These are phyloP conservation scores for Diaporthe citriasiana DNA, from an alignment of 2,329 filamentous ascomycete species.

Conservation along the genomic window DNA sequence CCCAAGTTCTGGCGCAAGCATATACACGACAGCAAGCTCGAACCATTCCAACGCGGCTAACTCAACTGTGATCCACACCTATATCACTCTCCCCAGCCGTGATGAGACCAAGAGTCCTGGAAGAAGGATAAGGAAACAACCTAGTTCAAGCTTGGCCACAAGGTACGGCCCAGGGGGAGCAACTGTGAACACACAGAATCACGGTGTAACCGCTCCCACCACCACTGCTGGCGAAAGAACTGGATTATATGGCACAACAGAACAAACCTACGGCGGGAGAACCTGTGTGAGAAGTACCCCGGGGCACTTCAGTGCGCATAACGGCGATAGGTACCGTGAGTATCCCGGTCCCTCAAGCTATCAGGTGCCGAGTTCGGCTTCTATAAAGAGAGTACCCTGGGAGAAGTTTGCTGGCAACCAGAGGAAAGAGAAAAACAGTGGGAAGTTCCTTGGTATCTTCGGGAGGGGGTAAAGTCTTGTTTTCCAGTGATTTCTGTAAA, in stretches of 20 bases:
- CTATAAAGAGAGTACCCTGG: too few relatives aligned
- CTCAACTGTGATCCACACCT: neutral
- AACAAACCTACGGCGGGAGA: neutral
- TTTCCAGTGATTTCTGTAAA: neutral
- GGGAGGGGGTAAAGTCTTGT: neutral
- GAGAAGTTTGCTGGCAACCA: neutral
- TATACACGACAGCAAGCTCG: neutral
- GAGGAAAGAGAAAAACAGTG: neutral
- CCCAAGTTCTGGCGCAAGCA: neutral
- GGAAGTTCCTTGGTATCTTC: constrained; percentile 2
- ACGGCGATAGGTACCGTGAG: neutral
- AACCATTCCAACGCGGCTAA: neutral
- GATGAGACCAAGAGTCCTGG: neutral
- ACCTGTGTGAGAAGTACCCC: neutral
- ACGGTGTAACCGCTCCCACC: neutral
- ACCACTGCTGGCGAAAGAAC: neutral
- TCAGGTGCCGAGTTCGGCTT: neutral
- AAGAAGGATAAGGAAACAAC: constrained; percentile 9
- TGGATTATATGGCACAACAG: neutral
- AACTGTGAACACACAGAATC: neutral
- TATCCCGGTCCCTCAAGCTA: neutral
- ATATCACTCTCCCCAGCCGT: neutral
- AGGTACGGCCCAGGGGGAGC: neutral
- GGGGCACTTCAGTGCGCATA: neutral
- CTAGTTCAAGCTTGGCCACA: neutral